Percentiles rank a stretch among this genome's conserved stretches.
These are phyloP conservation scores for Groenewaldozyma salmanticensis DNA, from an alignment of 805 yeast genomes.

Conservation along the genomic window DNA sequence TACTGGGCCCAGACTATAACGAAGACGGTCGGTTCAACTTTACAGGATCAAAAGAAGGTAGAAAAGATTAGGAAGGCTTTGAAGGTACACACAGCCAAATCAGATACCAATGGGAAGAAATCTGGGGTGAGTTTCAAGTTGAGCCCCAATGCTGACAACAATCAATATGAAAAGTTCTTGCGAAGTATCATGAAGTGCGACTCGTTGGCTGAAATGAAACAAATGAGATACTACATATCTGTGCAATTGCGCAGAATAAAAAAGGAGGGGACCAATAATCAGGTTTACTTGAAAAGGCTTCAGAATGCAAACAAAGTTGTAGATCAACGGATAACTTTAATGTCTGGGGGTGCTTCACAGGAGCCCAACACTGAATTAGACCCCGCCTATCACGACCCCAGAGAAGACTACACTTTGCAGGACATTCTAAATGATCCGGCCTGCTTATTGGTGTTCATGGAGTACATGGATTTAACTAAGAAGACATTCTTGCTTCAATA, in stretches of 20 bases:
- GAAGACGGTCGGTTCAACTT: slow-evolving; percentile 47
- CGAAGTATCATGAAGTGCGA: slow-evolving; percentile 27
- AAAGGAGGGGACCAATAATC: slow-evolving; percentile 24
- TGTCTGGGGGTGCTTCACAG: slow-evolving; percentile 19
- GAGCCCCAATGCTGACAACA: slow-evolving; percentile 32
- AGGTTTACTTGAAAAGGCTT: slow-evolving; percentile 26
- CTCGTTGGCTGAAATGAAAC: slow-evolving; percentile 37
- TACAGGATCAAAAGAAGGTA: slow-evolving; percentile 69
- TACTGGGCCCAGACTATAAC: slow-evolving; percentile 62
- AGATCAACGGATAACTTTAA: slow-evolving; percentile 22
- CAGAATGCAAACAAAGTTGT: slow-evolving; percentile 24
- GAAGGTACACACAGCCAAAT: slow-evolving; percentile 43
- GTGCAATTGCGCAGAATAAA: slow-evolving; percentile 38
- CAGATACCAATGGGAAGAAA: neutral
- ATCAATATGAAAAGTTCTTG: slow-evolving; percentile 34
- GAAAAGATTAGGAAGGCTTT: slow-evolving; percentile 60
- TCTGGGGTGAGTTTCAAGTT: slow-evolving; percentile 20
- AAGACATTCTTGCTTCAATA: slow-evolving; percentile 43
- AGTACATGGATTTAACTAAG: slow-evolving; percentile 44
- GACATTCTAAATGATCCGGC: slow-evolving; percentile 42
- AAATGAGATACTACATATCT: slow-evolving; percentile 37
- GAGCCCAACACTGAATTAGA: neutral
- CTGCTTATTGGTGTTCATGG: slow-evolving; percentile 40
- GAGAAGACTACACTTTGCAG: slow-evolving; percentile 27
- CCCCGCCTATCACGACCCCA: slow-evolving; percentile 14